Evolutionary conservation across 257 asterid species (phyloP), one percentile per base, ranked within the genome.

Genomic region (Paulownia fortunei): DNA sequence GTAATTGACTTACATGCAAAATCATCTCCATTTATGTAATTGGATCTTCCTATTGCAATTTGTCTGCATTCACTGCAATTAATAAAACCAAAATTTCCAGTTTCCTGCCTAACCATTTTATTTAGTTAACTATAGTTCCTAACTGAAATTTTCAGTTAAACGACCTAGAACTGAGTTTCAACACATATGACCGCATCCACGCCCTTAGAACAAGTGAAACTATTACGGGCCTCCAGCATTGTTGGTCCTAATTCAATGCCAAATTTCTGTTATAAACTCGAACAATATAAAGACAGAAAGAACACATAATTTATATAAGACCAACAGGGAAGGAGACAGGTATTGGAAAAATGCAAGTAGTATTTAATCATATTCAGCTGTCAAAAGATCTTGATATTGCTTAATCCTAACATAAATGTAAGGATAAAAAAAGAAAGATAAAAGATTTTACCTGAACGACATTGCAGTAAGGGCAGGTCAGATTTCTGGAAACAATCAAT

Each of bases 381-480:
- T 34, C 32, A 54, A 18, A 54, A 76, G 56, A 55, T 63, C 55
- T 56, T 76, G 41, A 73, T 47, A 47, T 59, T 37, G 78, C 49
- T 67, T 59, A 16, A 60, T 73, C 69, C 26, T 16, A 34, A n/a
- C 62, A 79, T 26, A 63, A 70, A 64, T 27, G n/a, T 15, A 68
- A 56, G 41, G 52, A 60, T 54, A 34, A 51, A 23, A 55, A 27
- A 18, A 18, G 11, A 34, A 13, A 27, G 64, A 76, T 8, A 67
- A 32, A 72, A 75, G 47, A 15, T 77, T 56, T 18, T 87, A 96
- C 99, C 99, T 93, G 99, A 83, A 92, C 63, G 74, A 86, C 82
- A 72, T 89, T 82, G 92, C 99, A 96, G 87, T 88, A 76, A 51
- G 87, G n/a, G 86, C 99, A 96, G 61, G 91, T 92, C 88, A 88